Conservation (phyloP, 1,284 basidiomycete species). For the Fomitiporia mediterranea region DNA sequence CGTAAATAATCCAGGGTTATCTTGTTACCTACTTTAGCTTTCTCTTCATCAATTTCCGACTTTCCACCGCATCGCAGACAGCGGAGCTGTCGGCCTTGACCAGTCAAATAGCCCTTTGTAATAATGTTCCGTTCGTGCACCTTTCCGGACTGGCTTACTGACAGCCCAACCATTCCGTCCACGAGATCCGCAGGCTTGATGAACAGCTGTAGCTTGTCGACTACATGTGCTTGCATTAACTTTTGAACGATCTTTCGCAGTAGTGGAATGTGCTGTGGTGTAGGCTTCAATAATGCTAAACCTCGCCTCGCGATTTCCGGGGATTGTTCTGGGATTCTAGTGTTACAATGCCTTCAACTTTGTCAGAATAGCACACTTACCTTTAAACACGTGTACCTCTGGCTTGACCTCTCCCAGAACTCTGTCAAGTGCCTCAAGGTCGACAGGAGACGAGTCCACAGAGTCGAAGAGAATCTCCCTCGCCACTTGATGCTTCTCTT, state of each 20-base stretch:
- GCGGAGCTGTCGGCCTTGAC: conserved; percentile 32
- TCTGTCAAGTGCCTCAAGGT: conserved; percentile 46
- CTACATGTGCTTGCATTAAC: conserved; percentile 42
- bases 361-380: conserved; percentile 1
- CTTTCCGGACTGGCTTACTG: conserved; percentile 29
- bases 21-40: conserved; percentile 27
- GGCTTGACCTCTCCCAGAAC: conserved; percentile 38
- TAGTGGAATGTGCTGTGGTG: not conserved
- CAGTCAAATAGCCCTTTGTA: conserved; percentile 48
- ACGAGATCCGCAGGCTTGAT: conserved; percentile 64
- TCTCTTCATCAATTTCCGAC: conserved; percentile 44
- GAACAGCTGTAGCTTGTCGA: conserved; percentile 63
- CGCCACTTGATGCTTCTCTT: conserved; percentile 58
- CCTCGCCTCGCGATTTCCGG: conserved; percentile 14
- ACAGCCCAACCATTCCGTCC: conserved; percentile 43
- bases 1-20: conserved; percentile 35
- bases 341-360: not conserved
- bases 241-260: conserved; percentile 36
- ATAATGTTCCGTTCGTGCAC: conserved; percentile 54
- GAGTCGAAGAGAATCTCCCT: conserved; percentile 56
- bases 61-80: conserved; percentile 62
- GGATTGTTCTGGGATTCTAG: conserved; percentile 34
- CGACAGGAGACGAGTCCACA: conserved; percentile 57
- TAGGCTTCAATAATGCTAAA: conserved; percentile 15
- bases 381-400: conserved; percentile 24